Evolutionary conservation across 805 yeast genomes (phyloP).

Genomic region (Lipomyces yamanashiensis): DNA sequence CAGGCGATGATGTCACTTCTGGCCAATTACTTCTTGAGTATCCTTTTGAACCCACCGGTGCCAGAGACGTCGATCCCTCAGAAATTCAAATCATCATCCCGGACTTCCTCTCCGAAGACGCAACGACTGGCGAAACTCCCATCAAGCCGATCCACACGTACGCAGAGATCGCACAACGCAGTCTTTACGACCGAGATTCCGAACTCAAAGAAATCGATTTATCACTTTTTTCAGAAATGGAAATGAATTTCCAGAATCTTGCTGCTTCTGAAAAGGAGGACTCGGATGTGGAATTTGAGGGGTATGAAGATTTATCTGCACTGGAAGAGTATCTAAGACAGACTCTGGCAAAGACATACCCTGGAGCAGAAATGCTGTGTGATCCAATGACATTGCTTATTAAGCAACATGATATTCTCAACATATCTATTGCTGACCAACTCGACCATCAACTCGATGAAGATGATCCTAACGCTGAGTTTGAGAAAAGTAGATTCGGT

Average conservation of each 20-base stretch:
- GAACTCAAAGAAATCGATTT: too few species aligned
- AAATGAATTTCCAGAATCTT: background rate
- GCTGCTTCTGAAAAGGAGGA: background rate
- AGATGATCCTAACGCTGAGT: background rate
- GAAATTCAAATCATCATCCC: too few species aligned
- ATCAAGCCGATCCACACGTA: too few species aligned
- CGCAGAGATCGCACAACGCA: too few species aligned
- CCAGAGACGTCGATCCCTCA: too few species aligned
- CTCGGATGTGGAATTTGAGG: background rate
- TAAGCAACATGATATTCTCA: background rate
- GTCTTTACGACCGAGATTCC: too few species aligned
- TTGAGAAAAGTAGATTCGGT: background rate
- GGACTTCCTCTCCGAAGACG: too few species aligned
- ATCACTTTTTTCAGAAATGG: too few species aligned
- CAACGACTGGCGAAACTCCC: too few species aligned
- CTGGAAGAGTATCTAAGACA: background rate
- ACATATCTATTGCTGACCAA: background rate
- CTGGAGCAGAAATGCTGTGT: constrained; percentile 3
- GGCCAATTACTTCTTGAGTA: too few species aligned
- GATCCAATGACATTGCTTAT: constrained; percentile 2
- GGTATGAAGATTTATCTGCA: constrained; percentile 2
- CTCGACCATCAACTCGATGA: background rate
- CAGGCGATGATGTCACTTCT: too few species aligned
- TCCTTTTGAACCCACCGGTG: too few species aligned
- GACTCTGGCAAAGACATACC: constrained; percentile 8